Percentiles rank a stretch among this genome's conserved stretches.
Evolutionary conservation across 1,284 basidiomycete species (phyloP).

Genomic region (Agroathelia rolfsii): DNA sequence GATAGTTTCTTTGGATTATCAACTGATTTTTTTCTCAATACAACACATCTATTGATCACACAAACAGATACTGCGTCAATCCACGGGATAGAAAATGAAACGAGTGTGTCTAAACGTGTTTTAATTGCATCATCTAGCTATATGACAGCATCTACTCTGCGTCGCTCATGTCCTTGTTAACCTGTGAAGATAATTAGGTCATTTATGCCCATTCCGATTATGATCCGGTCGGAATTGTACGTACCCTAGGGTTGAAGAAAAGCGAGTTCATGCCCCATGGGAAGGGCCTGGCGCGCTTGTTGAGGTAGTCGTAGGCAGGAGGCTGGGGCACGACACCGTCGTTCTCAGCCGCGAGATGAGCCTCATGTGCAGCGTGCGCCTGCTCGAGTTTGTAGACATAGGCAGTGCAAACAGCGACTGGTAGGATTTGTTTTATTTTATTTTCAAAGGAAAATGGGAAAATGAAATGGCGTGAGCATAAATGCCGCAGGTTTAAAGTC

Average conservation of each 20-base stretch:
- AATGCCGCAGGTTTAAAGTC: too few relatives aligned
- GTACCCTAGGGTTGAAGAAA: constrained; percentile 70
- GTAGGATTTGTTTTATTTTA: constrained; percentile 9
- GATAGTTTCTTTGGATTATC: too few relatives aligned
- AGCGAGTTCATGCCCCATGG: constrained; percentile 76
- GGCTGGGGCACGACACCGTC: constrained; percentile 63
- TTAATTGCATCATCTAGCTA: too few relatives aligned
- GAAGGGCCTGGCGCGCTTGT: constrained; percentile 66
- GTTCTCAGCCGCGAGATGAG: constrained; percentile 68
- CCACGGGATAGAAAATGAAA: neutral
- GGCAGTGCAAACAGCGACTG: constrained; percentile 52
- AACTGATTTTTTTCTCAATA: too few relatives aligned
- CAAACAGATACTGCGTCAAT: too few relatives aligned
- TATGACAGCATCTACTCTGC: constrained; percentile 25
- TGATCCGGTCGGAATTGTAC: constrained; percentile 18
- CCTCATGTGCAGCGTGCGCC: constrained; percentile 65
- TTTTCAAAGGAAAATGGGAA: constrained; percentile 2
- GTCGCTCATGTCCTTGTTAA: constrained; percentile 51
- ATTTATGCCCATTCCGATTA: too few relatives aligned
- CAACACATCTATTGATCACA: too few relatives aligned
- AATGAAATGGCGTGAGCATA: too few relatives aligned
- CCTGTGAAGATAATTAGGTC: constrained; percentile 24
- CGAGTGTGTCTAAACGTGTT: neutral
- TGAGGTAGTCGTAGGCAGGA: constrained; percentile 69
- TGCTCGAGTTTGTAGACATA: constrained; percentile 72